phyloP scores from a whole-genome alignment of 345 rosid genomes.

The Fremontodendron californicum region DNA sequence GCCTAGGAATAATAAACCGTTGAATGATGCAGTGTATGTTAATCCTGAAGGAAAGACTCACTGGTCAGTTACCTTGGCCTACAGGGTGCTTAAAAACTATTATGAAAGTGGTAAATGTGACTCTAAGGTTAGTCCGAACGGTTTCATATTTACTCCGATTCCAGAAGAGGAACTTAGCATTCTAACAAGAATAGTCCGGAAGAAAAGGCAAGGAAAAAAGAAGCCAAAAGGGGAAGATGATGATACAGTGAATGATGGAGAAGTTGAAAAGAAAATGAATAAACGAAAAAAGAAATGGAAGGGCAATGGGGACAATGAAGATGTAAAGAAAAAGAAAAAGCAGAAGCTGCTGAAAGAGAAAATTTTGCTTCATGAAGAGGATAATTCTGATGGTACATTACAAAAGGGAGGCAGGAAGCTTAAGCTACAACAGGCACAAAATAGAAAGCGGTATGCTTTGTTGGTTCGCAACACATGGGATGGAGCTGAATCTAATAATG shows the following conservation, averaged over 20 bases:
- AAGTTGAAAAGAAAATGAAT: constrained; percentile 26
- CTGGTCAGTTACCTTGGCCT: constrained; percentile 95
- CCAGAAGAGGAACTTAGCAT: constrained; percentile 66
- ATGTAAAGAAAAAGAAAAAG: not conserved
- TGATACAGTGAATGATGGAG: constrained; percentile 18
- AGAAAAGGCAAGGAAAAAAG: constrained; percentile 51
- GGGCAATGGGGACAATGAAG: not conserved
- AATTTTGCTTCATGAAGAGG: constrained; percentile 11
- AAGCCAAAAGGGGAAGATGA: constrained; percentile 16
- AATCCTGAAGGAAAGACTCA: constrained; percentile 88
- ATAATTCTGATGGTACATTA: constrained; percentile 18
- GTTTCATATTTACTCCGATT: constrained; percentile 59
- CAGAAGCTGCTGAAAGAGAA: constrained; percentile 25
- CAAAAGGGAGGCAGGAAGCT: constrained; percentile 30
- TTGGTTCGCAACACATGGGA: constrained; percentile 61
- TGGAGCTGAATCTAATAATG: constrained; percentile 37
- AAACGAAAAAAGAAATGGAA: constrained; percentile 16
- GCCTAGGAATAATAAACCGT: constrained; percentile 56
- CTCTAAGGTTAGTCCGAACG: constrained; percentile 34
- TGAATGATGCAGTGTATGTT: constrained; percentile 82
- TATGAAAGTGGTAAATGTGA: constrained; percentile 39
- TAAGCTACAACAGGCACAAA: constrained; percentile 48
- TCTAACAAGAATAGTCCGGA: constrained; percentile 41
- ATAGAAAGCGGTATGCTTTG: constrained; percentile 53
- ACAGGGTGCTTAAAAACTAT: constrained; percentile 53